phyloP scores from a whole-genome alignment of 257 asterid genomes.

The Przewalskia tangutica region DNA sequence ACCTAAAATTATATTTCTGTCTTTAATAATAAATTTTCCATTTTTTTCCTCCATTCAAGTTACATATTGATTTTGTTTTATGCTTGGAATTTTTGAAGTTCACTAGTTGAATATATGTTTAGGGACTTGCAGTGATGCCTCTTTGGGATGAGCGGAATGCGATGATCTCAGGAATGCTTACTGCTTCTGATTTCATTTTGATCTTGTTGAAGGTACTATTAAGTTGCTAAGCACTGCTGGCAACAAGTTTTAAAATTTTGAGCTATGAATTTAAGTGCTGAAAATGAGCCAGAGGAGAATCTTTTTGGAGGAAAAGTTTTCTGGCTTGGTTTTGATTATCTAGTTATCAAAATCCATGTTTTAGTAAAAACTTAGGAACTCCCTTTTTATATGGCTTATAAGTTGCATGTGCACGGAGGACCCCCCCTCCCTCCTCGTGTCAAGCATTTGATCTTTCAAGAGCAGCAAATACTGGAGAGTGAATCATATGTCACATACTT shows the following conservation, averaged over 20 bases:
- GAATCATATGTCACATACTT: background rate
- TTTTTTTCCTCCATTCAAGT: background rate
- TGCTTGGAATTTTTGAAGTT: background rate
- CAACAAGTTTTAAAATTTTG: background rate
- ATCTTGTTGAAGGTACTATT: conserved; percentile 47
- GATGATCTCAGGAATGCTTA: conserved; percentile 51
- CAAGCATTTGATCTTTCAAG: background rate
- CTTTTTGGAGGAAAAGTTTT: background rate
- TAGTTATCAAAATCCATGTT: background rate
- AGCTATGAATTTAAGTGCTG: background rate
- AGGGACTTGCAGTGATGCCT: conserved; percentile 50
- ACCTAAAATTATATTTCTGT: background rate
- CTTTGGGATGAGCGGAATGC: conserved; percentile 39
- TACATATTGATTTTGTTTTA: background rate
- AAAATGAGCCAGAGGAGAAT: background rate
- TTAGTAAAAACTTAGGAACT: background rate
- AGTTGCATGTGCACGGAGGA: background rate
- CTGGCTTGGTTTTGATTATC: background rate
- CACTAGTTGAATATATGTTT: background rate
- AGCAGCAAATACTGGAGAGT: background rate
- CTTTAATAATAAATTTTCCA: background rate
- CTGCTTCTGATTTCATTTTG: conserved; percentile 64
- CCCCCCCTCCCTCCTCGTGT: background rate
- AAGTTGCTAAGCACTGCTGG: background rate
- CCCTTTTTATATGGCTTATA: background rate